Conservation (phyloP, 2,329 filamentous ascomycete species). For the Cryphonectria naterciae region DNA sequence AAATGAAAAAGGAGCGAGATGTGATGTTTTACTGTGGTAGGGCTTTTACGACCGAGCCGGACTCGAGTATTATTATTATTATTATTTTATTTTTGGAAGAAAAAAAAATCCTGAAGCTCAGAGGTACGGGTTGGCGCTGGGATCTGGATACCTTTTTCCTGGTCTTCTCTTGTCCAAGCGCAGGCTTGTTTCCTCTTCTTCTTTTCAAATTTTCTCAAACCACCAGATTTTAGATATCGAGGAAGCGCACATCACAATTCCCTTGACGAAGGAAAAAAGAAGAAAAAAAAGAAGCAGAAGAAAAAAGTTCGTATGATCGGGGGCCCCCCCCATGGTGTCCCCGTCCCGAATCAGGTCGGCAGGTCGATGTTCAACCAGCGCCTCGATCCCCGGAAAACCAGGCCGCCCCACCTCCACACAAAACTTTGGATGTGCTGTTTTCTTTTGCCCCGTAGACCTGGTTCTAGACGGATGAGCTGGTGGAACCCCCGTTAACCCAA, state of each 20-base stretch:
- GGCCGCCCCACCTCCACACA: conserved; percentile 1
- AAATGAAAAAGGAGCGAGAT: no score
- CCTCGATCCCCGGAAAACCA: neutral
- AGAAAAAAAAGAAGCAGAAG: neutral
- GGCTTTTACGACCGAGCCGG: no score
- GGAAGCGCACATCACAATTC: neutral
- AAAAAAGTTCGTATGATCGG: neutral
- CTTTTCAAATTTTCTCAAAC: no score
- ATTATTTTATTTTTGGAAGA: no score
- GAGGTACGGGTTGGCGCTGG: no score
- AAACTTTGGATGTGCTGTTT: neutral
- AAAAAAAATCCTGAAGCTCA: no score
- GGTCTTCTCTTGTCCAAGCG: no score
- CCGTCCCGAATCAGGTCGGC: neutral
- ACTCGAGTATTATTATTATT: no score
- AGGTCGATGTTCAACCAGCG: neutral
- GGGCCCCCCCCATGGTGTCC: no score
- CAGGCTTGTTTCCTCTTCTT: no score
- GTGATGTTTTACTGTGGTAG: no score
- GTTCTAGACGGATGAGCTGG: neutral
- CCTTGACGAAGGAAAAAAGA: neutral
- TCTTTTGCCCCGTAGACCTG: neutral
- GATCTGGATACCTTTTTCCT: no score
- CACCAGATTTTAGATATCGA: neutral
- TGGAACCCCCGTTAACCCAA: neutral